These are phyloP conservation scores for Huntiella moniliformis DNA, from an alignment of 2,329 filamentous ascomycete genomes.

Conservation along the genomic window DNA sequence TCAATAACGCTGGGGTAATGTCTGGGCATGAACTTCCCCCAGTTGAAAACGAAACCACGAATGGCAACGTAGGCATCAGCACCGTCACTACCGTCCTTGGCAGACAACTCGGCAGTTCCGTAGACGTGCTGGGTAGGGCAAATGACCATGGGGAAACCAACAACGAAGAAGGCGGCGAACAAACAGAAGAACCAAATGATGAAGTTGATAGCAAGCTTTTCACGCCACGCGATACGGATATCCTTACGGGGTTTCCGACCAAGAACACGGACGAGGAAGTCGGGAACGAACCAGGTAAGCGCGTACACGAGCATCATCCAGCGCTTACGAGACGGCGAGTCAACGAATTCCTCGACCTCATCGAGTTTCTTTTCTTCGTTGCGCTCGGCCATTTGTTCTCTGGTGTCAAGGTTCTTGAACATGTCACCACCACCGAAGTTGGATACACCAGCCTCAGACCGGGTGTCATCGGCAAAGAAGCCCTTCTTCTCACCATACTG, in stretches of 20 bases:
- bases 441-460: slow-evolving; percentile 84
- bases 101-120: slow-evolving; percentile 55
- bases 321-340: slow-evolving; percentile 65
- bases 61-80: slow-evolving; percentile 55
- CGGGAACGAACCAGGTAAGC: slow-evolving; percentile 75
- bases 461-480: slow-evolving; percentile 72
- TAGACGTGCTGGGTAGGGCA: slow-evolving; percentile 85
- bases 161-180: slow-evolving; percentile 70
- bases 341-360: slow-evolving; percentile 70
- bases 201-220: slow-evolving; percentile 95
- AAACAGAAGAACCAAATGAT: slow-evolving; percentile 81
- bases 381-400: slow-evolving; percentile 87
- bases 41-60: slow-evolving; percentile 74
- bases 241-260: slow-evolving; percentile 86
- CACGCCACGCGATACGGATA: slow-evolving; percentile 80
- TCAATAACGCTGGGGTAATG: slow-evolving; percentile 56
- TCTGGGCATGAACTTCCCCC: slow-evolving; percentile 49
- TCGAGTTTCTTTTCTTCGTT: slow-evolving; percentile 77
- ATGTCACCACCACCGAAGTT: slow-evolving; percentile 85
- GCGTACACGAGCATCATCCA: slow-evolving; percentile 75
- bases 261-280: slow-evolving; percentile 56
- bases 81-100: slow-evolving; percentile 52
- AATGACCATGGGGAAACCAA: slow-evolving; percentile 70
- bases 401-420: slow-evolving; percentile 92
- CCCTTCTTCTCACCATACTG: slow-evolving; percentile 59